phyloP scores from a whole-genome alignment of 2,329 filamentous ascomycete genomes.

The Nemania bipapillata region DNA sequence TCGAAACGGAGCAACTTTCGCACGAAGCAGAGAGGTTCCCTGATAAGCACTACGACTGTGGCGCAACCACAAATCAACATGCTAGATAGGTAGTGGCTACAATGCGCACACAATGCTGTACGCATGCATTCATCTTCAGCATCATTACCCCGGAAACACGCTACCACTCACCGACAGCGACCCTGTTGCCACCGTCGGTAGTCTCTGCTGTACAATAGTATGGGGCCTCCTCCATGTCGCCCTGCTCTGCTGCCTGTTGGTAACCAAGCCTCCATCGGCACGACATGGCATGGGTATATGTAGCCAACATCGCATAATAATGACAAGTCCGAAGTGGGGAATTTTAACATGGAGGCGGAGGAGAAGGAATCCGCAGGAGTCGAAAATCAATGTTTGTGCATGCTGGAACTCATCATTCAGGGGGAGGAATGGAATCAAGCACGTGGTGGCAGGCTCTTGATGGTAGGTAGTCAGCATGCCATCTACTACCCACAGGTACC shows the following conservation, averaged over 20 bases:
- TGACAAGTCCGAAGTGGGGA: neutral
- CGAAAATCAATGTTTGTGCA: neutral
- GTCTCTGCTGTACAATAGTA: neutral
- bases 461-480: neutral
- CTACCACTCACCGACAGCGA: neutral
- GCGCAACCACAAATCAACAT: neutral
- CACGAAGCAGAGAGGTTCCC: neutral
- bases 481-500: neutral
- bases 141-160: neutral
- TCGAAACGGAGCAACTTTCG: neutral
- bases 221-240: neutral
- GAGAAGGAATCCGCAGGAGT: neutral
- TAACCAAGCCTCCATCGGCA: neutral
- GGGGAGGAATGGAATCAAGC: neutral
- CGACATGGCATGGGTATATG: conserved; percentile 1
- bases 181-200: neutral
- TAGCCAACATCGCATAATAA: neutral
- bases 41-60: conserved; percentile 25
- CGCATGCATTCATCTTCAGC: neutral
- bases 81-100: neutral
- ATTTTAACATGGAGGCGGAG: neutral
- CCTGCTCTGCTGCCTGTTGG: neutral
- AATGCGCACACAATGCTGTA: neutral
- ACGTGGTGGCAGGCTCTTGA: neutral
- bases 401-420: neutral